Base-by-base conservation (phyloP, 495 filamentous ascomycete species). In the Platismatia glauca region DNA sequence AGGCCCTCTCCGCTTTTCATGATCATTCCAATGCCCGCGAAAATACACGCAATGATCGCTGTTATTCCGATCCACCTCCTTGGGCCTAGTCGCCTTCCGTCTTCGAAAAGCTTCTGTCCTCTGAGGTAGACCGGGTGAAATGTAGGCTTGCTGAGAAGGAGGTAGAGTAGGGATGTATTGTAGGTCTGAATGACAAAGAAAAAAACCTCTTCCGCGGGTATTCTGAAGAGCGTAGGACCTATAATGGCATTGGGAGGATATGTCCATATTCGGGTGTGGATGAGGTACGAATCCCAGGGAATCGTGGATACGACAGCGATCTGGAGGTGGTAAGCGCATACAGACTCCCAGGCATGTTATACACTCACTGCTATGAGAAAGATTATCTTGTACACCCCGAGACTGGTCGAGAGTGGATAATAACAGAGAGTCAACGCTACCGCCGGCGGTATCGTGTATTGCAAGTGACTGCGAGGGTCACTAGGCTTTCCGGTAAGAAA, bases 121-220 rank as follows among this genome's bases (percentile, higher is more conserved):
- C 67, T 66, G 48, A 89, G 73, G 63, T 82, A 86, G 20, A 76
- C 72, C 1, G 82, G 72, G 60, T 84, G 77, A 27, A 89, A 81
- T 20, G 84, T 72, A 33, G 82, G 77, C 65, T 85, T 87, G 70
- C 79, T 89, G 9, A 83, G 66, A 5, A 89, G 71, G 12, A 84
- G 73, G 69, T 89, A 89, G 29, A 88, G 67, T 35, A 88, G 69
- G 4, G 80, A 79, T 7, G 86, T 88, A 68, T 79, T 85, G 69
- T 87, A 89, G 9, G 86, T 89, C 70, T 89, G 86, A 38, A 89
- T 81, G n/a, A 87, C 70, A 71, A 89, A 89, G 77, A 89, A 89
- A 72, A 88, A 88, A 29, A 88, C 64, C 66, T 89, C 86, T 68
- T 89, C 86, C 4, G 78, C 64, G 0, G 86, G 86, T 56, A 89